A percentile compares a stretch with the other conserved stretches of the same genome.
Evolutionary conservation across 2,329 filamentous ascomycete species (phyloP).

Genomic region (Dryadomyces sulphureus): DNA sequence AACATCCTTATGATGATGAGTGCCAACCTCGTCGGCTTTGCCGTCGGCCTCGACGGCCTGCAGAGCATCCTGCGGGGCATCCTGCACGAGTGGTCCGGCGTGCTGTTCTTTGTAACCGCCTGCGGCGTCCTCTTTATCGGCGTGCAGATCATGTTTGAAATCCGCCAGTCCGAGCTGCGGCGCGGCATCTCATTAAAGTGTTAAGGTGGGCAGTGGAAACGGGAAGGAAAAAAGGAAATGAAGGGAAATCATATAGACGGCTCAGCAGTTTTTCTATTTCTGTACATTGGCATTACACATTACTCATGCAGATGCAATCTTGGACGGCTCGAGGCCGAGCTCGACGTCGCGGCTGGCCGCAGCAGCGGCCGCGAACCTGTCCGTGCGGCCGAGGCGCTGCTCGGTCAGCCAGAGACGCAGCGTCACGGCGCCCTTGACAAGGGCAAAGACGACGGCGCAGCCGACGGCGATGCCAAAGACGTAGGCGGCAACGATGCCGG

Average conservation of each 20-base stretch:
- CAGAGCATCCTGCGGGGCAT: slow-evolving; percentile 63
- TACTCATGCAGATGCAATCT: neutral
- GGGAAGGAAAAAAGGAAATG: neutral
- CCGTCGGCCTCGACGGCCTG: slow-evolving; percentile 77
- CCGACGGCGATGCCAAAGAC: slow-evolving; percentile 42
- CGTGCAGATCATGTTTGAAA: slow-evolving; percentile 92
- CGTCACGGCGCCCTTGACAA: slow-evolving; percentile 36
- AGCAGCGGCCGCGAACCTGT: neutral
- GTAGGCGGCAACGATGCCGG: slow-evolving; percentile 47
- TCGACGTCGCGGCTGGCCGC: neutral
- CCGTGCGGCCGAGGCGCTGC: slow-evolving; percentile 14
- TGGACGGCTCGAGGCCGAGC: neutral
- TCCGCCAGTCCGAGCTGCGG: slow-evolving; percentile 70
- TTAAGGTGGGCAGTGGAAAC: slow-evolving; percentile 9
- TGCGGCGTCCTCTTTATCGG: slow-evolving; percentile 69
- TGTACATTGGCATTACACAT: neutral
- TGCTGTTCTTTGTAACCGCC: slow-evolving; percentile 57
- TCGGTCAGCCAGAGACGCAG: slow-evolving; percentile 34
- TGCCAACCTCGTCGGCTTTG: slow-evolving; percentile 91
- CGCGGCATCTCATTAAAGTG: slow-evolving; percentile 75
- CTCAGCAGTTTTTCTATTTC: neutral
- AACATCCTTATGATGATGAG: slow-evolving; percentile 93
- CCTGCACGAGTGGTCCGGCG: slow-evolving; percentile 54
- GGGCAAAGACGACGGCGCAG: slow-evolving; percentile 34
- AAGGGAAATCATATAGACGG: neutral